Evolutionary conservation across 768 basidiomycete species (phyloP).

Genomic region (Exsudoporus frostii): DNA sequence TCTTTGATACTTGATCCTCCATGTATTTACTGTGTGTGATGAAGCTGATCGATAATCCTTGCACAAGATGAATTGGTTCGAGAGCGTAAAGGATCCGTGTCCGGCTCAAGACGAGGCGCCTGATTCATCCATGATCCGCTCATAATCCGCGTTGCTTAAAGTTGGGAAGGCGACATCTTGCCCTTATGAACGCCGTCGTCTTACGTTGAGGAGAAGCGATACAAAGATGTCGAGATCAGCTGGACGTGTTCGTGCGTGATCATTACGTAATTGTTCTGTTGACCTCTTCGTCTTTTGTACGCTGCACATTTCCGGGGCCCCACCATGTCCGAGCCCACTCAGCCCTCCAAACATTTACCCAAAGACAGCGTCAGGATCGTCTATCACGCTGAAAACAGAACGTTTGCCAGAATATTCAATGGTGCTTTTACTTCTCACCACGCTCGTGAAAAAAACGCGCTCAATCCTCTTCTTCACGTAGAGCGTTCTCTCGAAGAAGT

Average conservation of each 20-base stretch:
- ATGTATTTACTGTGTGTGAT: not conserved
- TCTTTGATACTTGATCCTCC: not conserved
- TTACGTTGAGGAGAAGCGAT: too few species aligned
- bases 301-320: not conserved
- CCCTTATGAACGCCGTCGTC: too few species aligned
- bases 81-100: not conserved
- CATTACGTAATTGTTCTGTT: constrained; percentile 1
- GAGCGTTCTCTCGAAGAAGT: constrained; percentile 61
- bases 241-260: not conserved
- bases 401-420: constrained; percentile 42
- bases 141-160: too few species aligned
- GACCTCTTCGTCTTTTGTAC: not conserved
- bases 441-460: not conserved
- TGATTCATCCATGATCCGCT: not conserved
- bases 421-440: constrained; percentile 25
- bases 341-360: not conserved
- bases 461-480: constrained; percentile 26
- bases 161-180: too few species aligned
- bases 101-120: too few species aligned
- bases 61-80: too few species aligned
- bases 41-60: too few species aligned
- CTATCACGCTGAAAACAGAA: constrained; percentile 33
- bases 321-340: constrained; percentile 12
- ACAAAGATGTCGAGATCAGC: too few species aligned
- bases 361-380: constrained; percentile 30